Evolutionary conservation across 2,329 filamentous ascomycete genomes (phyloP).

Genomic region (Ceratocystis huliohia): DNA sequence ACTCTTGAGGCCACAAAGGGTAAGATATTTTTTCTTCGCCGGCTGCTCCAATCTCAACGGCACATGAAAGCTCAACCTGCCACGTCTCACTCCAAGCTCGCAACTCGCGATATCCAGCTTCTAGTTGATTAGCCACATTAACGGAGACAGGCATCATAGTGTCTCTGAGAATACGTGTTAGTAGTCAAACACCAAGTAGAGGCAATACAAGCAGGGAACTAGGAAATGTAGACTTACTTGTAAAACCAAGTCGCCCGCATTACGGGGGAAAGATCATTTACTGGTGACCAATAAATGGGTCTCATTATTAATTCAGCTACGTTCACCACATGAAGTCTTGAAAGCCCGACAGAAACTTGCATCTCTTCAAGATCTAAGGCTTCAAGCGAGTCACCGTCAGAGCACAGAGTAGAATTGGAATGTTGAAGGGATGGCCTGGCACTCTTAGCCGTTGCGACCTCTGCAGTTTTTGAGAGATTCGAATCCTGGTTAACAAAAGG

Average conservation of each 20-base stretch:
- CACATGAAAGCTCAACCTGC: constrained; percentile 80
- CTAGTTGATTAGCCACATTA: constrained; percentile 77
- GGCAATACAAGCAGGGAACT: neutral
- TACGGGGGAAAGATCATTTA: constrained; percentile 77
- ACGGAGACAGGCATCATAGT: constrained; percentile 84
- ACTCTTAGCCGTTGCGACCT: neutral
- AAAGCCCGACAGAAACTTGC: constrained; percentile 74
- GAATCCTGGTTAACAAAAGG: neutral
- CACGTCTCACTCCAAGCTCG: constrained; percentile 85
- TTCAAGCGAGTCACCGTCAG: neutral
- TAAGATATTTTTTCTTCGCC: constrained; percentile 88
- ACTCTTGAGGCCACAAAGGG: constrained; percentile 56
- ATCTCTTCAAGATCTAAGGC: neutral
- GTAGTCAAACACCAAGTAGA: neutral
- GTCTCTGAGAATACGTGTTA: constrained; percentile 37
- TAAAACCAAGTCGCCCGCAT: constrained; percentile 94
- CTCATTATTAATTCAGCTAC: constrained; percentile 78
- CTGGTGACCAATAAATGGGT: constrained; percentile 93
- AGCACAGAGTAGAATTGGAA: neutral
- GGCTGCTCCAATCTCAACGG: constrained; percentile 73
- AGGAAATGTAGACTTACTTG: constrained; percentile 34
- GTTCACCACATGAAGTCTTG: constrained; percentile 78
- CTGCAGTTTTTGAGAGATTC: neutral
- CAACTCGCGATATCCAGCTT: constrained; percentile 78
- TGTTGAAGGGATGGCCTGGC: neutral